Conservation (phyloP, 1,139 yeast species). For the Kodamaea fungicola region DNA sequence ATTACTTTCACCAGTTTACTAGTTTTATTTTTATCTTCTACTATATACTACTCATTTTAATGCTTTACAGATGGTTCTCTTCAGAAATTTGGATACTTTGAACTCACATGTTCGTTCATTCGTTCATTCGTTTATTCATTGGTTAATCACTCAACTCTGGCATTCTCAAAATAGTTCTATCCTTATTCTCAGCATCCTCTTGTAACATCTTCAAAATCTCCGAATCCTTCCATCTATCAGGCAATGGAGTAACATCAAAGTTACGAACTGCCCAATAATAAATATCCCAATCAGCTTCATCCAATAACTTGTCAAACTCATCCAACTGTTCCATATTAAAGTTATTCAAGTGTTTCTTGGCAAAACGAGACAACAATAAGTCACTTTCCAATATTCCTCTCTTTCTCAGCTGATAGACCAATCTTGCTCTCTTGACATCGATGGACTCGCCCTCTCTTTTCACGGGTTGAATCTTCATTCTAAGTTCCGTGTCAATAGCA, state of each 20-base stretch:
- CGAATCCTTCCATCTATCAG: conserved; percentile 77
- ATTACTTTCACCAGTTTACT: too few relatives aligned
- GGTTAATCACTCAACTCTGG: conserved; percentile 45
- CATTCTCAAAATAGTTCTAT: conserved; percentile 78
- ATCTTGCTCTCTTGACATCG: conserved; percentile 77
- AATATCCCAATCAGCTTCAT: conserved; percentile 97
- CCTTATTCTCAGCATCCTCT: conserved; percentile 69
- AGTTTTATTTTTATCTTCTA: too few relatives aligned
- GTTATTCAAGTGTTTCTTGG: conserved; percentile 61
- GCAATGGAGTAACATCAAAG: conserved; percentile 76
- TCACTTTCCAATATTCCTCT: conserved; percentile 96
- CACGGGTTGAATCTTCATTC: conserved; percentile 68
- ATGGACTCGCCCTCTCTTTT: conserved; percentile 71
- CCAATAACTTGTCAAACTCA: conserved; percentile 82
- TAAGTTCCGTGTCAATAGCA: conserved; percentile 24
- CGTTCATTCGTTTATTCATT: too few relatives aligned
- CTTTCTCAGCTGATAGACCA: conserved; percentile 88
- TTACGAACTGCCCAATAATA: conserved; percentile 96
- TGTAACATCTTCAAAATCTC: conserved; percentile 64
- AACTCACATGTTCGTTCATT: too few relatives aligned
- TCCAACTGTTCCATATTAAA: conserved; percentile 68
- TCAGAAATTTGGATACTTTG: too few relatives aligned
- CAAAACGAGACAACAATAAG: conserved; percentile 77
- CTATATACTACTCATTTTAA: too few relatives aligned
- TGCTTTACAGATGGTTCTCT: too few relatives aligned